A percentile compares a stretch with the other conserved stretches of the same genome.
Conservation (phyloP, 1,139 yeast species). For the Torulaspora globosa region DNA sequence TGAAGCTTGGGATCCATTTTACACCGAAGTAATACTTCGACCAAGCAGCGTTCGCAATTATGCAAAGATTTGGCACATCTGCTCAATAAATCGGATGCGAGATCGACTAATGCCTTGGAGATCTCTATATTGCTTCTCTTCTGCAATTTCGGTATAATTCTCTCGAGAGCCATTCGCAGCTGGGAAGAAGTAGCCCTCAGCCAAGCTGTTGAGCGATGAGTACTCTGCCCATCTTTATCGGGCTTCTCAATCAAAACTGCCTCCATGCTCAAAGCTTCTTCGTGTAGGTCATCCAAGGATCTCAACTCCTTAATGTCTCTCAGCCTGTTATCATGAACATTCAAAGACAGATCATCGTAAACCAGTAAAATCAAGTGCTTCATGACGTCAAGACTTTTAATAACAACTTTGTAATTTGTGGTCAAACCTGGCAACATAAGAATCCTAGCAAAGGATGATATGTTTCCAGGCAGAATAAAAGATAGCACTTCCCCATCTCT, state of each 20-base stretch:
- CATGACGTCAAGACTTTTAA: constrained; percentile 38
- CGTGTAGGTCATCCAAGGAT: background rate
- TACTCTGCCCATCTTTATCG: constrained; percentile 15
- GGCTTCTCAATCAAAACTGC: background rate
- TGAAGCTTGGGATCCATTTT: constrained; percentile 12
- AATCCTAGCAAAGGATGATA: constrained; percentile 48
- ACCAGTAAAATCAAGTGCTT: constrained; percentile 37
- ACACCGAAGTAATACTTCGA: constrained; percentile 15
- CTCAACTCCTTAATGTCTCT: constrained; percentile 10
- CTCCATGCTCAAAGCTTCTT: background rate
- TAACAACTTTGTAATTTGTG: constrained; percentile 43
- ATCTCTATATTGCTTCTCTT: constrained; percentile 25
- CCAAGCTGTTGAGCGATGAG: constrained; percentile 58
- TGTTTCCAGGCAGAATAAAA: constrained; percentile 52
- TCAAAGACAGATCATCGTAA: constrained; percentile 43
- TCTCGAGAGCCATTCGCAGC: constrained; percentile 39
- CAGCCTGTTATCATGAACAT: constrained; percentile 16
- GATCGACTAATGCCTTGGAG: constrained; percentile 25
- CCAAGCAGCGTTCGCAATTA: constrained; percentile 19
- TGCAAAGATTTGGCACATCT: constrained; percentile 17
- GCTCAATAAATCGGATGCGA: constrained; percentile 33
- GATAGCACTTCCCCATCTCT: constrained; percentile 52
- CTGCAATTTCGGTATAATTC: constrained; percentile 41
- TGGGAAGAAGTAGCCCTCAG: constrained; percentile 60
- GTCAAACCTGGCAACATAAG: constrained; percentile 39